Percentiles rank a stretch among this genome's conserved stretches.
Conservation (phyloP, 768 basidiomycete species). For the Suillus alpinus region DNA sequence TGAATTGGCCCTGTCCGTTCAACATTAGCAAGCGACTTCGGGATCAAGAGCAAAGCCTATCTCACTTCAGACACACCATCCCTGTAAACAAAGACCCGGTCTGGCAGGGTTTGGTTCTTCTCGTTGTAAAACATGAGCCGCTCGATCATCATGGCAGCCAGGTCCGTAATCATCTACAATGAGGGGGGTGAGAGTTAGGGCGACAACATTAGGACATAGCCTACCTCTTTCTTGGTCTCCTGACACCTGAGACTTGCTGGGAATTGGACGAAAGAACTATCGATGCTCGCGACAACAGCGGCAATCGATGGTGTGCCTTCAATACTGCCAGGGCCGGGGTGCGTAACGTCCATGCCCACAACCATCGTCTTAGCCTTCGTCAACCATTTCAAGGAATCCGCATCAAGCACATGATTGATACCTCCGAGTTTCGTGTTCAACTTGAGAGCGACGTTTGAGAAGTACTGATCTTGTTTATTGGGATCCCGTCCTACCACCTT, state of each 20-base stretch:
- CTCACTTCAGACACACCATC: constrained; percentile 81
- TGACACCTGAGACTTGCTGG: constrained; percentile 75
- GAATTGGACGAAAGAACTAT: constrained; percentile 69
- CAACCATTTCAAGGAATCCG: constrained; percentile 59
- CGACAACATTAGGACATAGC: background rate
- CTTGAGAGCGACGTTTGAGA: constrained; percentile 80
- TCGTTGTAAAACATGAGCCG: constrained; percentile 56
- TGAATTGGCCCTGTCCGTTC: constrained; percentile 62
- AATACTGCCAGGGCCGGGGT: constrained; percentile 65
- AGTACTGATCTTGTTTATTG: constrained; percentile 71
- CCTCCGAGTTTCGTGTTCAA: constrained; percentile 84
- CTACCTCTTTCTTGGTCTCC: constrained; percentile 30
- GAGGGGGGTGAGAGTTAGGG: background rate
- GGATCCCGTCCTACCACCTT: constrained; percentile 53
- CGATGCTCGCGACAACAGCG: constrained; percentile 77
- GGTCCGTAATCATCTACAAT: constrained; percentile 66
- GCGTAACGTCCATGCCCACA: constrained; percentile 83
- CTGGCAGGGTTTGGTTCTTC: constrained; percentile 58
- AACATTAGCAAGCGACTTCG: background rate
- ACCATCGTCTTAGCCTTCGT: constrained; percentile 71
- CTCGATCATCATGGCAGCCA: constrained; percentile 68
- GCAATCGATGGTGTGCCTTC: constrained; percentile 80
- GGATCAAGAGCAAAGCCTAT: background rate
- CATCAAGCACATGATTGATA: constrained; percentile 71
- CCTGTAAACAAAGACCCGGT: constrained; percentile 69